Evolutionary conservation across 805 yeast genomes (phyloP), one percentile per base, ranked within the genome.

Genomic region (Grigorovia humatica): DNA sequence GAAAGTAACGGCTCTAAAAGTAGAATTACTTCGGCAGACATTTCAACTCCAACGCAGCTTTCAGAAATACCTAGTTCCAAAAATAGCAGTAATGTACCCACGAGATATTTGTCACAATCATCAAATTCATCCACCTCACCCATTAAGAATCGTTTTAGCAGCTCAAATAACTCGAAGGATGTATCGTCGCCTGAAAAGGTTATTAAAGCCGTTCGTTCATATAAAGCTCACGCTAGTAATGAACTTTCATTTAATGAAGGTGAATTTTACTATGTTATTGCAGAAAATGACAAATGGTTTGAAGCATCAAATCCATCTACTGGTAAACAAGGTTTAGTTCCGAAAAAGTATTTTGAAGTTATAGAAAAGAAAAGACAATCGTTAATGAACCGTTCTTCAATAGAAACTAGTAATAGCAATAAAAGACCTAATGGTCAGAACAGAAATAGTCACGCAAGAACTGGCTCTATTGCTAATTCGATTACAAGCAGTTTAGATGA

Each of bases 241-340:
- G 97, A 91, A 65, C 74, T 91, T 40, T 75, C 80, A 32, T 91
- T 93, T 65, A 62, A 69, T 44, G 80, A 81, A 58, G 96, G 96
- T 42, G 97, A 91, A 63, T 90, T 89, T 64, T 88, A 90, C 70
- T 88, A 88, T 63, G 95, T 93, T 2, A 74, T 76, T 43, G 80
- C 80, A 20, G 77, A 79, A 51, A 79, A 78, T 51, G 74, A 78
- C 51, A 83, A 81, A 57, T 89, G 96, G 90, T 88, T 81, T 61
- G 89, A 88, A 61, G 97, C 95, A 1, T 80, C 82, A 49, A 89
- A 91, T 65, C 97, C 98, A 13, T 78, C 85, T 47, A 80, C 85
- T 38, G 80, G 83, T 59, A 70, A 77, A 29, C 75, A 79, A 48
- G 99, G 99, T 0, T 79, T 86, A 78, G 98, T 93, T 1, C 98